phyloP scores from a whole-genome alignment of 768 basidiomycete genomes.

The Thelephora aurantiotincta region DNA sequence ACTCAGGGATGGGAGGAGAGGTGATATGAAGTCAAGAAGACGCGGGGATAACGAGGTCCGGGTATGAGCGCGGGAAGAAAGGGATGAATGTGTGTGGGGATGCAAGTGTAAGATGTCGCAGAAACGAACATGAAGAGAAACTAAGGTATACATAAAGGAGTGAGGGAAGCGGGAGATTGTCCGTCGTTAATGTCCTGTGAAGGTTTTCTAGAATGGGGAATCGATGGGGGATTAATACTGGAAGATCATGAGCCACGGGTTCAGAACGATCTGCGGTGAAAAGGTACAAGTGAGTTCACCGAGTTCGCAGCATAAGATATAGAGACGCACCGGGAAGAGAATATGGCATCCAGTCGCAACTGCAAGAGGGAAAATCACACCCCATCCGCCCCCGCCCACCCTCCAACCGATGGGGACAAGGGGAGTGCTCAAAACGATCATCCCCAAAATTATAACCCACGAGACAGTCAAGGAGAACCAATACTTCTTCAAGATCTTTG shows the following conservation, averaged over 20 bases:
- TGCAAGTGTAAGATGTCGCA: too few species aligned
- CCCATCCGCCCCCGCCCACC: conserved; percentile 50
- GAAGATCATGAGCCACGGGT: conserved; percentile 85
- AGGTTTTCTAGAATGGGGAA: background rate
- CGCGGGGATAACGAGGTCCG: too few species aligned
- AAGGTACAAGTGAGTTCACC: conserved; percentile 1
- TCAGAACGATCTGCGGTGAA: conserved; percentile 51
- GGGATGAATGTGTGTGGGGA: too few species aligned
- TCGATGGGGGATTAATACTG: conserved; percentile 24
- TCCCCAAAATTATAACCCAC: conserved; percentile 34
- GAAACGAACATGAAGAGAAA: too few species aligned
- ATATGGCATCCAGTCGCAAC: conserved; percentile 54
- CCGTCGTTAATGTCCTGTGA: background rate
- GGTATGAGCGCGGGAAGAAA: too few species aligned
- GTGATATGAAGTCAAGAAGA: too few species aligned
- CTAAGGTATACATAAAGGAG: too few species aligned
- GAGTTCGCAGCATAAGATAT: background rate
- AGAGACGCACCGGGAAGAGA: conserved; percentile 55
- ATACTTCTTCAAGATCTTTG: conserved; percentile 72
- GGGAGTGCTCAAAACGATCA: conserved; percentile 37
- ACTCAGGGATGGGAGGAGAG: too few species aligned
- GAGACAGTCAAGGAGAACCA: conserved; percentile 49
- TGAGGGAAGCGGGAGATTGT: background rate
- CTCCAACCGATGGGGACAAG: conserved; percentile 54
- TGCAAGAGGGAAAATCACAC: conserved; percentile 62